Evolutionary conservation across 306 rosid species (phyloP), one percentile per base, ranked within the genome.

Genomic region (Clitoria ternatea): DNA sequence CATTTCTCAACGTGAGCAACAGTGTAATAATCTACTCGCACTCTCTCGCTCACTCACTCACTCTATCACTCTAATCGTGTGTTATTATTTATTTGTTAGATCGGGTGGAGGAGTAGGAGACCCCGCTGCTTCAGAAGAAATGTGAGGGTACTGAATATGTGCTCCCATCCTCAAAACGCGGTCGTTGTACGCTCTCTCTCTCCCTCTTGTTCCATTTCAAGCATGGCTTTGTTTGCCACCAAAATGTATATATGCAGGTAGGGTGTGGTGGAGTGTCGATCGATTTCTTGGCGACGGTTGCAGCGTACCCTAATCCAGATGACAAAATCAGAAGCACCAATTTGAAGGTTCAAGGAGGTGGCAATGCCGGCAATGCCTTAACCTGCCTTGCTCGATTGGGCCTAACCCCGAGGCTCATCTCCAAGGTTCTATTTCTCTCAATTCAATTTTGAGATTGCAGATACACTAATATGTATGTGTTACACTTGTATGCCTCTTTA

Each of bases 331-430:
- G 97, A 89, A 87, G 72, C 86, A 87, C 94, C 48, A 80, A 72
- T 66, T 80, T 85, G 47, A 87, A 84, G 94, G 89, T 91, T 77
- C 87, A 89, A 83, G 99, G 99, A 68, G 99, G 99, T 78, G 99
- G 99, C 33, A 94, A 91, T 73, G 87, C 80, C 0, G 95, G 91
- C 26, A 91, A 94, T 80, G 90, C 97, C 67, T 80, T 85, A 27
- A 89, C 96, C 22, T 91, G 96, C 40, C 87, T 81, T 29, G 87
- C 97, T 83, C 90, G 97, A 15, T 79, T 95, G 86, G 99, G 97
- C 62, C 62, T 95, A 40, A 84, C 53, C 14, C 84, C 97, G 7
- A 89, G 96, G 81, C 50, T 89, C 27, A 87, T 91, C 80, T 83
- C 99, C 75, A 95, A 89, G 96, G 99, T 91, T 56, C 22, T 72